Base-by-base conservation (phyloP, 2,329 filamentous ascomycete species). In the Echinosphaeria canescens region DNA sequence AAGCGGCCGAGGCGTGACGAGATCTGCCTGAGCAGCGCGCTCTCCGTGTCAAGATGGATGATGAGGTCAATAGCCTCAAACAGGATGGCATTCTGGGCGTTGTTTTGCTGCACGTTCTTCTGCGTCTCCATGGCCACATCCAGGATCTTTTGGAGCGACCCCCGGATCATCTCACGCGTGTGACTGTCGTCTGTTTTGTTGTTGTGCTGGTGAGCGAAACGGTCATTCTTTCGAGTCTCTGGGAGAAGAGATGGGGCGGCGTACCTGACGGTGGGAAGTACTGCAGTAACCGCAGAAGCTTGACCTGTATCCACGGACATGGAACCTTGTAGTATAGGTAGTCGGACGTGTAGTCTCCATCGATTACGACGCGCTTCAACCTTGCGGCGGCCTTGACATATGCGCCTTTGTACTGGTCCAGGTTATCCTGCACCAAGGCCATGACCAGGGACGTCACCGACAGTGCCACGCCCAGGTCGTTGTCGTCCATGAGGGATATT, bases 281-380 rank as follows among this genome's bases (percentile, higher is more conserved):
- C 50, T 98, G 88, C 35, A 98, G 59, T 32, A 98, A 53, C 33
- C 84, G 71, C 36, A 98, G 52, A 12, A 98, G 62, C 53, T 98
- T 98, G 42, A 95, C 78, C 50, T 95, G 84, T 30, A 98, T 72
- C 88, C 88, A 98, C 3, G 88, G 88, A 44, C 88, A 98, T 2
- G 88, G 88, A n/a, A 98, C 88, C 43, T 93, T 93, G 59, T 98
- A 98, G 55, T 98, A 98, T 15, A 93, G 66, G 45, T 98, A 98
- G 45, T 95, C 88, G 29, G 70, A 65, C 1, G 80, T 68, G 41
- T 80, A 88, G 38, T 98, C 85, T 34, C 75, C 75, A 38, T 95
- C 85, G 15, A 95, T 72, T 11, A 93, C 62, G 36, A 95, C 78
- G 36, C 79, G 74, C 54, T 92, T 92, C 39, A 98, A 50, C 30